Conservation (phyloP, 2,329 filamentous ascomycete species). For the Cladosporium sp. region DNA sequence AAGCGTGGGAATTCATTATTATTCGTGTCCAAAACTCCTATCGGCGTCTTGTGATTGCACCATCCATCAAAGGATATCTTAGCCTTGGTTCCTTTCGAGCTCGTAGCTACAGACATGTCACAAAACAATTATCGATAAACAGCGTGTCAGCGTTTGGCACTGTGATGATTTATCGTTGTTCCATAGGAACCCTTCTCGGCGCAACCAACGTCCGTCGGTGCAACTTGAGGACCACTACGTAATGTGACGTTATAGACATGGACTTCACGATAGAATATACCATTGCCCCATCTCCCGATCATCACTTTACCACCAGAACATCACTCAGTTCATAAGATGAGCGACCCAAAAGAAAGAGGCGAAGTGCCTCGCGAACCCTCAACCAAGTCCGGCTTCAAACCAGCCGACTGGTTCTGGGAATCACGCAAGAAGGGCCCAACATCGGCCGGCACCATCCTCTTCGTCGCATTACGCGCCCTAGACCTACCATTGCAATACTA, state of each 20-base stretch:
- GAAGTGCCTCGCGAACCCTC: constrained; percentile 9
- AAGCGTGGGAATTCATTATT: not conserved
- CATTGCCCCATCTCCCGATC: not conserved
- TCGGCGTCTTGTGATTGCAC: not conserved
- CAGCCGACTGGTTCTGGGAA: constrained; percentile 23
- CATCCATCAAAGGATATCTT: not conserved
- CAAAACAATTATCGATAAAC: not conserved
- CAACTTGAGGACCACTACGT: not conserved
- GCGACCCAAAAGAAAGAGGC: constrained; percentile 10
- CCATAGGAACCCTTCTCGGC: not conserved
- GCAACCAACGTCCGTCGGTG: not conserved
- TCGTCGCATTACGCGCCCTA: constrained; percentile 25
- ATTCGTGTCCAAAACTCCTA: not conserved
- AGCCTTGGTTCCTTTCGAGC: not conserved
- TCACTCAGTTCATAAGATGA: not conserved
- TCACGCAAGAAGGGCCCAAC: constrained; percentile 22
- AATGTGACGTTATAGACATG: not conserved
- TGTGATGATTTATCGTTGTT: not conserved
- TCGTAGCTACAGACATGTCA: not conserved
- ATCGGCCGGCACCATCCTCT: constrained; percentile 26
- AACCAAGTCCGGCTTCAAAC: constrained; percentile 17
- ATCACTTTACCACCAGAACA: not conserved
- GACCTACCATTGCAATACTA: constrained; percentile 31
- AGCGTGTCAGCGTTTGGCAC: not conserved
- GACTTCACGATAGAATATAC: not conserved